A percentile compares a stretch with the other conserved stretches of the same genome.
These are phyloP conservation scores for Leccinum incarnatum DNA, from an alignment of 768 basidiomycete genomes.

Conservation along the genomic window DNA sequence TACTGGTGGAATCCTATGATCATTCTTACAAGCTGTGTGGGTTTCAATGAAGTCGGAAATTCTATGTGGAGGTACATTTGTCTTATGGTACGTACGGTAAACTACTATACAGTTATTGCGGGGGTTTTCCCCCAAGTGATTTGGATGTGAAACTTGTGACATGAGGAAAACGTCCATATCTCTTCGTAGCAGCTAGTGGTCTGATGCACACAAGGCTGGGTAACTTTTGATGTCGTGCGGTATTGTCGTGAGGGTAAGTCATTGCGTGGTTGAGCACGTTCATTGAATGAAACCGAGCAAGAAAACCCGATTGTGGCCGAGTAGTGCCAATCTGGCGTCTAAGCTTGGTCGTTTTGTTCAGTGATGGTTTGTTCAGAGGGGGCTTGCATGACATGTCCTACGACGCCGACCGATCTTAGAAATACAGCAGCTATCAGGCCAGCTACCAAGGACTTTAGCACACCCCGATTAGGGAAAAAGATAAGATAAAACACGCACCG, in stretches of 20 bases:
- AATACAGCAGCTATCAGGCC: constrained; percentile 35
- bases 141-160: background rate
- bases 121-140: background rate
- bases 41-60: no score
- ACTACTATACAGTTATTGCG: no score
- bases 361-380: constrained; percentile 25
- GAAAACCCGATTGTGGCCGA: background rate
- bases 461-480: background rate
- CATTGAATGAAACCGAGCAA: background rate
- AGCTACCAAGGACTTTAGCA: constrained; percentile 17
- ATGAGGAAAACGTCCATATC: background rate
- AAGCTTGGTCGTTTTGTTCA: constrained; percentile 7
- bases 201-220: background rate
- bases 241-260: background rate
- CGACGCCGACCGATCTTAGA: constrained; percentile 40
- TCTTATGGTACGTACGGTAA: no score
- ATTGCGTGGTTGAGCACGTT: background rate
- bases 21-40: no score
- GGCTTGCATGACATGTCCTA: constrained; percentile 30
- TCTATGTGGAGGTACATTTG: background rate
- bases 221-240: background rate
- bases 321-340: background rate
- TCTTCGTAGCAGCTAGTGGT: constrained; percentile 1
- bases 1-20: no score
- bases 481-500: constrained; percentile 34